Evolutionary conservation across 1,284 basidiomycete genomes (phyloP).

Genomic region (Phaffia rhodozyma): DNA sequence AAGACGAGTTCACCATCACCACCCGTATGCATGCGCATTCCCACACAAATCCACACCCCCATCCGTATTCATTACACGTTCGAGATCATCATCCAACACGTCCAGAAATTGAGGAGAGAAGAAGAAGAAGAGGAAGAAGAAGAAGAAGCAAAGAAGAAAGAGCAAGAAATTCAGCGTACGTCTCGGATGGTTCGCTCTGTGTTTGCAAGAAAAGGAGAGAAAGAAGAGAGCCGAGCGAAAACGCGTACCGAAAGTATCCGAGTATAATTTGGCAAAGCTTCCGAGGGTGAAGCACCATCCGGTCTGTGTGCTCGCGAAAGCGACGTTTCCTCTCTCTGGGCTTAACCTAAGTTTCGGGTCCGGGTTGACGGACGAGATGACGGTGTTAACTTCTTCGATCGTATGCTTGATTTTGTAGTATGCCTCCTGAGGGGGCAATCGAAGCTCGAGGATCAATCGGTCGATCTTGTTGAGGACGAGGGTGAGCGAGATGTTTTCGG

Average conservation of each 20-base stretch:
- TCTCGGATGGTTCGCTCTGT: slow-evolving; percentile 45
- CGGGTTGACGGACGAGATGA: slow-evolving; percentile 82
- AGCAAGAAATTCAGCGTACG: slow-evolving; percentile 28
- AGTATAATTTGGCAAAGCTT: slow-evolving; percentile 94
- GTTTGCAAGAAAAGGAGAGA: background rate
- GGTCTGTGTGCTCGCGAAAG: slow-evolving; percentile 94
- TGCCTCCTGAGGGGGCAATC: slow-evolving; percentile 88
- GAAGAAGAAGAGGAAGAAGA: background rate
- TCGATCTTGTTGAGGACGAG: slow-evolving; percentile 98
- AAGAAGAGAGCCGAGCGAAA: background rate
- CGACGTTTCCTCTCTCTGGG: slow-evolving; percentile 92
- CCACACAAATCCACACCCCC: no score
- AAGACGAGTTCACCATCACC: background rate
- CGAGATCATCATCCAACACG: no score
- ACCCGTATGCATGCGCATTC: no score
- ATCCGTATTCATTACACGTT: no score
- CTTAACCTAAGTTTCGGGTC: slow-evolving; percentile 76
- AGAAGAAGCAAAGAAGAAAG: background rate
- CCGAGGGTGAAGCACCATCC: slow-evolving; percentile 92
- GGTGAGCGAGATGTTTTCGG: slow-evolving; percentile 80
- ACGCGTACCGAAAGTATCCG: slow-evolving; percentile 66
- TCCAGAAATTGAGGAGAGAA: background rate
- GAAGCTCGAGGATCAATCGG: slow-evolving; percentile 86
- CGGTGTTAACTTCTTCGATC: slow-evolving; percentile 94
- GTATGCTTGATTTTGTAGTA: slow-evolving; percentile 99